Base-by-base conservation (phyloP, 441 rosid species). In the Kokia cookei region DNA sequence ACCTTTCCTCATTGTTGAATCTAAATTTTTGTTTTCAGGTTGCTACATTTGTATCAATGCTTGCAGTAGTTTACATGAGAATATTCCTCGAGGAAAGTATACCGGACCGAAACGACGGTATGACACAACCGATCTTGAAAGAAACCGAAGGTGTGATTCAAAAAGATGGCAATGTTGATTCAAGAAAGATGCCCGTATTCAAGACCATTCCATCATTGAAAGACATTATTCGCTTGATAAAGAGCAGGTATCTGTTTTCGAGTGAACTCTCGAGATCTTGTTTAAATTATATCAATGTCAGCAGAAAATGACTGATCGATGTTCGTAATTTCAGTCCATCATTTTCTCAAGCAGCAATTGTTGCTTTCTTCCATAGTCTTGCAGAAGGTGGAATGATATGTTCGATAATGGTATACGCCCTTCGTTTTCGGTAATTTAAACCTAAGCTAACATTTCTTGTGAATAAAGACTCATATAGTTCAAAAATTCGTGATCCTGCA, bases 31-130 rank as follows among this genome's bases (percentile, higher is more conserved):
- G 26, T 2, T 43, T 35, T 24, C 79, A 95, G 98, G 84, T 89
- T 45, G 93, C 97, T 26, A 84, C 95, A 5, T 43, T 80, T 72
- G 79, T 79, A 14, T 85, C 86, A 10, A 83, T 91, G 84, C 57
- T 83, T 71, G 93, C 87, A 0, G 77, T 77, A 14, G 87, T 87
- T 15, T 93, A 95, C 88, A 89, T 91, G 99, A 89, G 97, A 80
- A 47, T 91, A 72, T 93, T 93, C 73, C 87, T 95, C 5, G 67
- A 86, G 79, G 96, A 95, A 54, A 86, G 78, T 66, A 27, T 71
- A 27, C 68, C 71, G 0, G 53, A 74, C 17, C 72, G 14, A 22
- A 50, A 11, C 3, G 82, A 84, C 13, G 35, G 70, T 59, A 81
- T 84, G 71, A 57, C 78, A 4, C 84, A 69, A 75, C 96, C 95